Conservation (phyloP, 2,329 filamentous ascomycete species). For the Alternaria triticimaculans region DNA sequence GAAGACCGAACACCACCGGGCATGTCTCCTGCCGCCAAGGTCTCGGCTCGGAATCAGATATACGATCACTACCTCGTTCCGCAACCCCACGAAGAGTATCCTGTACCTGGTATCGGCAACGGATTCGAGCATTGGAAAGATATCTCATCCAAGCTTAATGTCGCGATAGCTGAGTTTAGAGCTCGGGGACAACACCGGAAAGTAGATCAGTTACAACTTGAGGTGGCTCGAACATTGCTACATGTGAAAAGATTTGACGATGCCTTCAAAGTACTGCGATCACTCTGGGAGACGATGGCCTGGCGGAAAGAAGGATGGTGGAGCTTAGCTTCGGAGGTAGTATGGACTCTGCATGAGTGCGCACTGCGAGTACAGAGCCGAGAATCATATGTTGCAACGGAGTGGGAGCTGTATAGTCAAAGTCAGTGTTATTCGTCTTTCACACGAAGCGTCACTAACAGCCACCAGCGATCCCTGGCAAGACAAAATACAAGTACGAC, state of each 20-base stretch:
- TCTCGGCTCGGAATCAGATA: slow-evolving; percentile 59
- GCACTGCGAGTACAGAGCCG: slow-evolving; percentile 54
- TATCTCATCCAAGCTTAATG: slow-evolving; percentile 57
- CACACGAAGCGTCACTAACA: slow-evolving; percentile 14
- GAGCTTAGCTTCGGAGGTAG: slow-evolving; percentile 60
- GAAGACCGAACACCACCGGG: slow-evolving; percentile 64
- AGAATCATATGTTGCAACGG: slow-evolving; percentile 59
- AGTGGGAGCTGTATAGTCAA: slow-evolving; percentile 62
- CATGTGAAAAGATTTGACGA: slow-evolving; percentile 57
- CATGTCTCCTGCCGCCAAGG: slow-evolving; percentile 62
- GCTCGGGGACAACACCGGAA: slow-evolving; percentile 61
- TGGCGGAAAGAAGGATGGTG: slow-evolving; percentile 69
- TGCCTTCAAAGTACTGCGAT: slow-evolving; percentile 58
- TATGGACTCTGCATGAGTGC: slow-evolving; percentile 62
- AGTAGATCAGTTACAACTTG: slow-evolving; percentile 61
- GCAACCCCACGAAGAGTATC: slow-evolving; percentile 63
- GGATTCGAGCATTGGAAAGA: slow-evolving; percentile 61
- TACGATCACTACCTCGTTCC: slow-evolving; percentile 69
- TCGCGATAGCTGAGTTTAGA: slow-evolving; percentile 59
- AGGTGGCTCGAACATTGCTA: slow-evolving; percentile 63
- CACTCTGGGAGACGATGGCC: slow-evolving; percentile 62
- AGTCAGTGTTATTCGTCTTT: slow-evolving; percentile 21
- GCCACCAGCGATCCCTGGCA: slow-evolving; percentile 38
- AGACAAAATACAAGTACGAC: slow-evolving; percentile 51
- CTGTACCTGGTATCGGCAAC: slow-evolving; percentile 49